Conservation (phyloP, 2,329 filamentous ascomycete species). For the Colletotrichum paranaense region DNA sequence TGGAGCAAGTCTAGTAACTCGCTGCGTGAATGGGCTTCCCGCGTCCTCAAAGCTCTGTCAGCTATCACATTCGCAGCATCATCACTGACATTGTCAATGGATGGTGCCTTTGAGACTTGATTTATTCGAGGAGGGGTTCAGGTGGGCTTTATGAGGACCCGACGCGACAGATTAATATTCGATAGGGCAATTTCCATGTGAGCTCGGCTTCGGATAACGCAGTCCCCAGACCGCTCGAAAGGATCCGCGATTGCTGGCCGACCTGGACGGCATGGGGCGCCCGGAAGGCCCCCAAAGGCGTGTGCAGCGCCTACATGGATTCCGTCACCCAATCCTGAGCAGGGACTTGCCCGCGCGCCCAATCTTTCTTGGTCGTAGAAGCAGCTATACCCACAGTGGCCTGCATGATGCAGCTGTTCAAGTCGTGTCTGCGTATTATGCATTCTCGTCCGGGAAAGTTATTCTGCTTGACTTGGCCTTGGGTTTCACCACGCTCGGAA, state of each 20-base stretch:
- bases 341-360: slow-evolving; percentile 7
- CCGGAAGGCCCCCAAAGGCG: slow-evolving; percentile 7
- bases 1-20: slow-evolving; percentile 17
- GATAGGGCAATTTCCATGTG: slow-evolving; percentile 14
- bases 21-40: not conserved
- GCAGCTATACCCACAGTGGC: slow-evolving; percentile 23
- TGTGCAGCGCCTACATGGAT: slow-evolving; percentile 5
- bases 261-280: slow-evolving; percentile 9
- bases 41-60: slow-evolving; percentile 21
- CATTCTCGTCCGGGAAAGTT: not conserved
- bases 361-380: slow-evolving; percentile 10
- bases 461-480: not conserved
- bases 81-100: not conserved
- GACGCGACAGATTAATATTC: slow-evolving; percentile 4
- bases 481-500: slow-evolving; percentile 15
- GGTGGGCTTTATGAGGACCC: slow-evolving; percentile 8
- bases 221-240: slow-evolving; percentile 20
- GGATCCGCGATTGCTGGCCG: slow-evolving; percentile 15
- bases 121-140: slow-evolving; percentile 1
- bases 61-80: slow-evolving; percentile 20
- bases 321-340: slow-evolving; percentile 19
- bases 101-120: not conserved
- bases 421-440: slow-evolving; percentile 14
- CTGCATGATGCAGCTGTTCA: slow-evolving; percentile 29
- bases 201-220: slow-evolving; percentile 14